Evolutionary conservation across 768 basidiomycete species (phyloP), one percentile per base, ranked within the genome.

Genomic region (Dacryopinax primogenitus): DNA sequence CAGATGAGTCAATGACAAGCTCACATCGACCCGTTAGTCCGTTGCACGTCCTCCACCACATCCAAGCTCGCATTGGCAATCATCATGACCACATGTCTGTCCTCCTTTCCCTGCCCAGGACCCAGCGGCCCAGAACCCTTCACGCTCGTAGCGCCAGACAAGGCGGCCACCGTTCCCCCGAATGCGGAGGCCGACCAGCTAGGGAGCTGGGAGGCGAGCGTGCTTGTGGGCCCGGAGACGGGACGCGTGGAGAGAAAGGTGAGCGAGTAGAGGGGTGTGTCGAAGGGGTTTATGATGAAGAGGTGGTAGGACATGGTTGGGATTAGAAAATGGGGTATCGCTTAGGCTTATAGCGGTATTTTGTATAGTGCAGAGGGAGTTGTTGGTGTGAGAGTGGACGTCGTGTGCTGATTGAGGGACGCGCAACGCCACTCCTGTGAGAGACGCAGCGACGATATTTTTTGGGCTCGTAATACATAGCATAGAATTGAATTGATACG

Each of bases 1-100:
- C 36, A 34, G 37, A 32, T 16, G 34, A n/a, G 23, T 3, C 18
- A 13, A 12, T 44, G 12, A 33, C 34, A 39, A 37, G 79, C 86
- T 70, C 75, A 90, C 90, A 92, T 92, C 67, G 81, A 77, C 68
- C 80, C 84, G 72, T 91, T 90, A 70, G 84, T 86, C 69, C 86
- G 81, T 84, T 90, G 90, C 51, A 88, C 83, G 71, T 99, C 96
- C 71, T 99, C 96, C 66, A 99, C 84, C 71, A 86, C 85, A 76
- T 99, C 96, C 74, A 99, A 77, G 71, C 90, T 92, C 62, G 92
- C 92, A 75, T 98, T 95, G 23, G 94, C 95, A 72, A 98, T 92
- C 90, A 99, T 96, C 79, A 98, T 95, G 71, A 94, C 90, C 66
- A 99, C 91, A 82, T 96, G 92, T 63, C 90, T 80, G 72, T 91